Evolutionary conservation across 2,329 filamentous ascomycete species (phyloP).

Genomic region (Apiospora pterosperma): DNA sequence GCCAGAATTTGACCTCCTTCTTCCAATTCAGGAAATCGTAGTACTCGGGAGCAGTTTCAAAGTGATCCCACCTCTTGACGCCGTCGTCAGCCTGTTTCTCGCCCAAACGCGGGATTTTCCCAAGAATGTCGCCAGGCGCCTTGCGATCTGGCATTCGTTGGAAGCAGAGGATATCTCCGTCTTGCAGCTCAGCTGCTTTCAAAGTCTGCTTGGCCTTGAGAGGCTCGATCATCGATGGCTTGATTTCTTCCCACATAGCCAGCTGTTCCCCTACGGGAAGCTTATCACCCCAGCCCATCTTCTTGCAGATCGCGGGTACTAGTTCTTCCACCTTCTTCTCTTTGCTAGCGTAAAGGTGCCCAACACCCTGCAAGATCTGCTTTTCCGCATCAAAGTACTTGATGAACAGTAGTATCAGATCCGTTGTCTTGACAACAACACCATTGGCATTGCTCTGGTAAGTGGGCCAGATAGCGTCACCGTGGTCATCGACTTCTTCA

Average conservation of each 20-base stretch:
- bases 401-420: slow-evolving; percentile 78
- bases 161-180: slow-evolving; percentile 96
- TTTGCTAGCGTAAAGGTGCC: slow-evolving; percentile 83
- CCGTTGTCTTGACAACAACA: slow-evolving; percentile 56
- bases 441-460: slow-evolving; percentile 56
- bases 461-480: slow-evolving; percentile 69
- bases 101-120: slow-evolving; percentile 34
- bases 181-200: slow-evolving; percentile 88
- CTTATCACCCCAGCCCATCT: slow-evolving; percentile 83
- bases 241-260: slow-evolving; percentile 93
- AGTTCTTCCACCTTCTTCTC: slow-evolving; percentile 87
- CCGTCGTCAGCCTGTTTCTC: slow-evolving; percentile 36
- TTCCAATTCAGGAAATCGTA: slow-evolving; percentile 93
- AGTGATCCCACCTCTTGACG: slow-evolving; percentile 45
- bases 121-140: slow-evolving; percentile 33
- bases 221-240: slow-evolving; percentile 92
- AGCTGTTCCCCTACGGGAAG: slow-evolving; percentile 59
- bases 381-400: slow-evolving; percentile 83
- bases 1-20: slow-evolving; percentile 73
- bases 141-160: slow-evolving; percentile 61
- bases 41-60: slow-evolving; percentile 75
- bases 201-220: slow-evolving; percentile 90
- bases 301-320: slow-evolving; percentile 69
- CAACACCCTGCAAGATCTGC: slow-evolving; percentile 73
- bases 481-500: slow-evolving; percentile 62